A percentile compares a stretch with the other conserved stretches of the same genome.
These are phyloP conservation scores for Tolypocladium cylindrosporum DNA, from an alignment of 2,329 filamentous ascomycete species.

Conservation along the genomic window DNA sequence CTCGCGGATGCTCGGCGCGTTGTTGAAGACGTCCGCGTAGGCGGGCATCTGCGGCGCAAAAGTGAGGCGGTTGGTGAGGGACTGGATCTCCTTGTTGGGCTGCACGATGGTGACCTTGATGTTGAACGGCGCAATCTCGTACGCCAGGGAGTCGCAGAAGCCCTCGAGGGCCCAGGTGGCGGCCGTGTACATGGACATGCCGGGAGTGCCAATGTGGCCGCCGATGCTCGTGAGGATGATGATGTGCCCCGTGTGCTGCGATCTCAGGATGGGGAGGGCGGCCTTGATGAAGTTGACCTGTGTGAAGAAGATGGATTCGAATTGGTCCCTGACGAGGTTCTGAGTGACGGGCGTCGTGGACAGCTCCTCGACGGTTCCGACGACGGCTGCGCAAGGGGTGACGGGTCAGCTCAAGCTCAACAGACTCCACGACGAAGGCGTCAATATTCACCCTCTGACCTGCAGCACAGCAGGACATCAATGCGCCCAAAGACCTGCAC, in stretches of 20 bases:
- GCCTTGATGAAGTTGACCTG: slow-evolving; percentile 95
- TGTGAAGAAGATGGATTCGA: slow-evolving; percentile 90
- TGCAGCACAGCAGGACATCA: slow-evolving; percentile 85
- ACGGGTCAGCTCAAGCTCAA: slow-evolving; percentile 3
- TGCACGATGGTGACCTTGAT: slow-evolving; percentile 94
- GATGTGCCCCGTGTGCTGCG: slow-evolving; percentile 77
- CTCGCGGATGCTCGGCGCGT: slow-evolving; percentile 71
- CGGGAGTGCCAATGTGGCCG: slow-evolving; percentile 86
- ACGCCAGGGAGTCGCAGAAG: slow-evolving; percentile 89
- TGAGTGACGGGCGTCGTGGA: slow-evolving; percentile 61
- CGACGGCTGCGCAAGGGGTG: slow-evolving; percentile 48
- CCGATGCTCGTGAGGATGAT: slow-evolving; percentile 84
- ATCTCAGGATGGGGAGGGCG: slow-evolving; percentile 66
- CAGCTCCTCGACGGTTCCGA: slow-evolving; percentile 87
- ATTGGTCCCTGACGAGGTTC: slow-evolving; percentile 79
- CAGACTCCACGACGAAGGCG: no score
- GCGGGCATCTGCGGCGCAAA: slow-evolving; percentile 68
- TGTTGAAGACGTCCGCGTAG: slow-evolving; percentile 27
- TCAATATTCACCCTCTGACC: slow-evolving; percentile 58
- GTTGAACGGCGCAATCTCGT: slow-evolving; percentile 95
- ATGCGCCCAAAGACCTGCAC: slow-evolving; percentile 75
- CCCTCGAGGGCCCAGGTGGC: slow-evolving; percentile 93
- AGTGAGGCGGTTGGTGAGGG: slow-evolving; percentile 77
- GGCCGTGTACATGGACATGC: slow-evolving; percentile 82
- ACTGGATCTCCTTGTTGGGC: slow-evolving; percentile 84